Conservation (phyloP, 768 basidiomycete species). For the Tricholomella constricta region DNA sequence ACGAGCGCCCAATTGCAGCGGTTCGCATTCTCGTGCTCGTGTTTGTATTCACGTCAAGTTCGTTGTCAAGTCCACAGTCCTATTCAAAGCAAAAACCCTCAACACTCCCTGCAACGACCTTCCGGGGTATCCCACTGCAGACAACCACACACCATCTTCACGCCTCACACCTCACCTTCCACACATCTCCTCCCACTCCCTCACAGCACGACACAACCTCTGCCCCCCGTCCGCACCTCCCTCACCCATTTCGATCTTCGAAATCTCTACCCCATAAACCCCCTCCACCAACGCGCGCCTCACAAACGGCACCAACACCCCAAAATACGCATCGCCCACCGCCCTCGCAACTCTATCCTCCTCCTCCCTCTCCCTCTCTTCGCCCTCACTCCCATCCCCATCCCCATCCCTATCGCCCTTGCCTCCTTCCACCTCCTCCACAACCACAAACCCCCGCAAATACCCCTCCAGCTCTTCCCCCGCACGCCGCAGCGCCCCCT, state of each 20-base stretch:
- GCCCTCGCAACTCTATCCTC: conserved; percentile 40
- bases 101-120: too few species aligned
- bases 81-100: too few species aligned
- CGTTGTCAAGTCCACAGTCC: too few species aligned
- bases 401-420: neutral
- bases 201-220: conserved; percentile 22
- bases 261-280: conserved; percentile 55
- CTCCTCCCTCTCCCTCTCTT: conserved; percentile 25
- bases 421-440: neutral
- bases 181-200: conserved; percentile 36
- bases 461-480: conserved; percentile 52
- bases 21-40: too few species aligned
- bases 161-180: too few species aligned
- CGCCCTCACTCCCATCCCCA: conserved; percentile 1
- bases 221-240: conserved; percentile 25
- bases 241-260: conserved; percentile 20
- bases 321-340: conserved; percentile 58
- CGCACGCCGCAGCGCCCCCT: conserved; percentile 47
- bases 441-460: conserved; percentile 23
- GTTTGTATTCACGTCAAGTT: too few species aligned
- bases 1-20: too few species aligned
- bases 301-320: conserved; percentile 70
- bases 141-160: neutral
- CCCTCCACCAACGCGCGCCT: conserved; percentile 72
- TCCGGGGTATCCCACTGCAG: too few species aligned